A percentile compares a stretch with the other conserved stretches of the same genome.
phyloP scores from a whole-genome alignment of 2,329 filamentous ascomycete species.

The Dryadomyces sulphureus region DNA sequence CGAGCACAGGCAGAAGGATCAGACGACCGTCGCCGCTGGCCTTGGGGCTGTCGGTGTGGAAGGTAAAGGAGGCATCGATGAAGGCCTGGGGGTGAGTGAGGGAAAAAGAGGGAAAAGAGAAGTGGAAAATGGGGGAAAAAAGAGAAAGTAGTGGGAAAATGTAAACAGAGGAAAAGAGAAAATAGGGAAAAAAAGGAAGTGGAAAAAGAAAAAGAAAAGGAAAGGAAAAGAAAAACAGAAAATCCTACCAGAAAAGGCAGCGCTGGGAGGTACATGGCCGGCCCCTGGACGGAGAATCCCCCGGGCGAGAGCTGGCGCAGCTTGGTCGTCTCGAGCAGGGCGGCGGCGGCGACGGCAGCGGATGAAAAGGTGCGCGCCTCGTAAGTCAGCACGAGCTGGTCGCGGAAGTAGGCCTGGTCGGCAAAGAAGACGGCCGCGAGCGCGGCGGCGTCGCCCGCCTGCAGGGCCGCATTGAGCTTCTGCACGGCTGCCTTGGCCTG shows the following conservation, averaged over 20 bases:
- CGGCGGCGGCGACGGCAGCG: background rate
- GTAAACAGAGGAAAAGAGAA: too few relatives aligned
- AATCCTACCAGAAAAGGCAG: background rate
- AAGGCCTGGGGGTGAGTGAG: background rate
- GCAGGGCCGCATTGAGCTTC: background rate
- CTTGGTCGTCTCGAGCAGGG: background rate
- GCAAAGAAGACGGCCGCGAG: background rate
- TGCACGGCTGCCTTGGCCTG: background rate
- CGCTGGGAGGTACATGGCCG: background rate
- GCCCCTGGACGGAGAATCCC: background rate
- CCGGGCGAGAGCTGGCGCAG: conserved; percentile 1
- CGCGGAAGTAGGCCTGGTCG: conserved; percentile 1
- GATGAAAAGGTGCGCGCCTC: background rate
- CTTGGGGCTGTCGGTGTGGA: background rate
- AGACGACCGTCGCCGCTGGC: background rate
- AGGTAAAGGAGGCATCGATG: background rate
- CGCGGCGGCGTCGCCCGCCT: background rate
- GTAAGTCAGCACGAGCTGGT: conserved; percentile 2
- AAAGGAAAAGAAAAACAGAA: background rate
- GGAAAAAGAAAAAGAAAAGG: background rate
- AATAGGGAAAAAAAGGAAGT: background rate
- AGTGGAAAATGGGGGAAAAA: background rate
- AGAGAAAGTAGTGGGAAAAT: too few relatives aligned
- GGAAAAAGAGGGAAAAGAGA: too few relatives aligned
- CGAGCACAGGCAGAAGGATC: background rate